Evolutionary conservation across 202 grass and related monocot genomes (phyloP).

Genomic region (Bolboschoenoplectus hybrid): DNA sequence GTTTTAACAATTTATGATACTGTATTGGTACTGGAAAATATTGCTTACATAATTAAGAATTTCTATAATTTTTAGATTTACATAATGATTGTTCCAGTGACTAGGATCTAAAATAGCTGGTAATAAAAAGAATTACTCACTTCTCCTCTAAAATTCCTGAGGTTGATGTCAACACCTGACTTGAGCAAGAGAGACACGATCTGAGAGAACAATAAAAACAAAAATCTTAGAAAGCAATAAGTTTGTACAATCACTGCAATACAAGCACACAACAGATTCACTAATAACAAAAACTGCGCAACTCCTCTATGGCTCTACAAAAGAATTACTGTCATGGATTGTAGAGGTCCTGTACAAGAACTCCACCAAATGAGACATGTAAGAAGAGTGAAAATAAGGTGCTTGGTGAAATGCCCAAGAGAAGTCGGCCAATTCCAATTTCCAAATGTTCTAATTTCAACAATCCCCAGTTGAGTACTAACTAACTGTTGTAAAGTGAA

Average conservation of each 20-base stretch:
- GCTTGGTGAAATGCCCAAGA: background rate
- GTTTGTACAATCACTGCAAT: background rate
- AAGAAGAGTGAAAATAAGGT: slow-evolving; percentile 14
- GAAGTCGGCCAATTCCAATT: background rate
- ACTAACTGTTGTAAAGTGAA: slow-evolving; percentile 16
- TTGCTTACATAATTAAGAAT: background rate
- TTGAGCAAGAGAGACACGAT: slow-evolving; percentile 93
- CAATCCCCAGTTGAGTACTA: background rate
- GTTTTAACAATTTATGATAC: background rate
- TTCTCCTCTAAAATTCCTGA: slow-evolving; percentile 87
- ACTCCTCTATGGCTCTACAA: background rate
- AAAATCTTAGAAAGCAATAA: background rate
- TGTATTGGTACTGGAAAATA: slow-evolving; percentile 11
- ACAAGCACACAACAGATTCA: background rate
- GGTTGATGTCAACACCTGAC: slow-evolving; percentile 87
- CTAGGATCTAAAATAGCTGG: background rate
- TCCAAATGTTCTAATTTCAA: background rate
- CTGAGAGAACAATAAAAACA: slow-evolving; percentile 40
- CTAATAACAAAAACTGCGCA: background rate
- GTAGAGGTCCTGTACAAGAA: background rate
- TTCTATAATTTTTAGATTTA: background rate
- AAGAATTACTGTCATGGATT: background rate
- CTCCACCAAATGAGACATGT: background rate
- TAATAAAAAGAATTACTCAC: slow-evolving; percentile 38
- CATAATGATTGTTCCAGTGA: background rate